A percentile compares a stretch with the other conserved stretches of the same genome.
Evolutionary conservation across 306 rosid species (phyloP).

Genomic region (Casuarina cunninghamiana): DNA sequence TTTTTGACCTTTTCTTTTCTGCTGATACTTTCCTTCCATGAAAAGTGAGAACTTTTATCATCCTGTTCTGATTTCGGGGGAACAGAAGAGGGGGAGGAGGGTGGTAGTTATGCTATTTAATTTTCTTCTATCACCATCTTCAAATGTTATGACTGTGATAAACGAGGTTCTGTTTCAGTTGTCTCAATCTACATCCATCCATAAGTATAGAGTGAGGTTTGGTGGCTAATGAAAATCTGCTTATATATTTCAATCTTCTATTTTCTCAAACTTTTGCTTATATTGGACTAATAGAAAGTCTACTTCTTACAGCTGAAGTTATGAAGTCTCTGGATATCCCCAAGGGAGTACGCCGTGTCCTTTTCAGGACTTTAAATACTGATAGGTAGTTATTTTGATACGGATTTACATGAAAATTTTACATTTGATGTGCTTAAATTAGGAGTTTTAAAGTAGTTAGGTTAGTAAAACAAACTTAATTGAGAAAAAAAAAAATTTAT

Average conservation of each 20-base stretch:
- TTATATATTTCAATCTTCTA: neutral
- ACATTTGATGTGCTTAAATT: no score
- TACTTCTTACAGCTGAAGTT: constrained; percentile 63
- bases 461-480: neutral
- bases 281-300: neutral
- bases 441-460: no score
- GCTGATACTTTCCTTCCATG: neutral
- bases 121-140: neutral
- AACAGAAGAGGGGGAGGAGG: neutral
- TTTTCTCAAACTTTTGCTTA: neutral
- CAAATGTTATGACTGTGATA: no score
- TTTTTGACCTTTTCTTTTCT: neutral
- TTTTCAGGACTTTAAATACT: constrained; percentile 79
- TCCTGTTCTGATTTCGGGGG: neutral
- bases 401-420: neutral
- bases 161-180: neutral
- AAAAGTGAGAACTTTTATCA: neutral
- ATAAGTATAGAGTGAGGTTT: neutral
- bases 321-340: constrained; percentile 80
- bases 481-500: neutral
- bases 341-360: constrained; percentile 69
- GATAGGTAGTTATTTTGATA: constrained; percentile 44
- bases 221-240: neutral
- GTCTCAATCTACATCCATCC: neutral
- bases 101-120: neutral